Evolutionary conservation across 2,329 filamentous ascomycete genomes (phyloP).

Genomic region (Dactylonectria macrodidyma): DNA sequence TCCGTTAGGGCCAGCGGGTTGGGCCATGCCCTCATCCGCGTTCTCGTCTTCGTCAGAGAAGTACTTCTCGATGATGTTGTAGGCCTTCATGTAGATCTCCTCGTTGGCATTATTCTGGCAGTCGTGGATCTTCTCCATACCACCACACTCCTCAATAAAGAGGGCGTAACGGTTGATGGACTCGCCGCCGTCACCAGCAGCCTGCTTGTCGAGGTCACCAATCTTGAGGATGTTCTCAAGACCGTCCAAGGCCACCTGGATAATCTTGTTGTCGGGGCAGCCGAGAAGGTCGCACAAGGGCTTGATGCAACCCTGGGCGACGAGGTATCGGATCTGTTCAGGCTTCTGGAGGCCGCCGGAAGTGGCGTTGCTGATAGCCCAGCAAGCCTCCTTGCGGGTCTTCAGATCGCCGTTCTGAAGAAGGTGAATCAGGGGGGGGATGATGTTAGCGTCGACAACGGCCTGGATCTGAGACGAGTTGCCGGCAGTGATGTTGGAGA

Average conservation of each 20-base stretch:
- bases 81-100: conserved; percentile 99
- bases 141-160: conserved; percentile 98
- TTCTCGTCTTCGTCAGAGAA: conserved; percentile 99
- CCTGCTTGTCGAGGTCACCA: conserved; percentile 97
- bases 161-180: conserved; percentile 96
- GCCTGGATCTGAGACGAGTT: conserved; percentile 98
- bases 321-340: conserved; percentile 97
- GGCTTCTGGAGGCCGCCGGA: conserved; percentile 98
- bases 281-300: conserved; percentile 94
- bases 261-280: conserved; percentile 99
- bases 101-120: conserved; percentile 99
- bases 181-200: conserved; percentile 80
- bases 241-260: conserved; percentile 97
- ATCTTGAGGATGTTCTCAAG: conserved; percentile 99
- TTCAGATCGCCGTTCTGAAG: conserved; percentile 98
- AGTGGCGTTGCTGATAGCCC: conserved; percentile 99
- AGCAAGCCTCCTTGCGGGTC: conserved; percentile 99
- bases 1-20: conserved; percentile 75
- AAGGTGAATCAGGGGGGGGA: conserved; percentile 95
- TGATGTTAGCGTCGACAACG: conserved; percentile 96
- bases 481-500: conserved; percentile 98
- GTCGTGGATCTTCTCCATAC: conserved; percentile 99
- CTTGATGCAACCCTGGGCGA: conserved; percentile 95
- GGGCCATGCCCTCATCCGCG: conserved; percentile 82
- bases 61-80: conserved; percentile 99